phyloP scores from a whole-genome alignment of 164 flowering plant species.

The Magnolia kwangsiensis region DNA sequence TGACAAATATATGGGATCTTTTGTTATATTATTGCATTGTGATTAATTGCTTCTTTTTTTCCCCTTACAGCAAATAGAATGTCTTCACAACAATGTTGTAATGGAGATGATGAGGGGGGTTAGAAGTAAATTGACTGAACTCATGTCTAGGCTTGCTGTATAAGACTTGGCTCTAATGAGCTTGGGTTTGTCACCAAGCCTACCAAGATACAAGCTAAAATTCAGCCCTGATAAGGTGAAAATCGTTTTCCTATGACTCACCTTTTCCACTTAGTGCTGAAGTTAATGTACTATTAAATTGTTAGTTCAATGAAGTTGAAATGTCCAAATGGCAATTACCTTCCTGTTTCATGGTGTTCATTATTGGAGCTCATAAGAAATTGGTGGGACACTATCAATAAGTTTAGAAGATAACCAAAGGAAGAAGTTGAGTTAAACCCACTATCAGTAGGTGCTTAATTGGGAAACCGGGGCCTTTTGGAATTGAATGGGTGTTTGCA shows the following conservation, averaged over 20 bases:
- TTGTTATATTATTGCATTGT: neutral
- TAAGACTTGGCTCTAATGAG: conserved; percentile 97
- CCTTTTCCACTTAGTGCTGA: too few relatives aligned
- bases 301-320: too few relatives aligned
- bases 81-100: conserved; percentile 70
- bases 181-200: conserved; percentile 80
- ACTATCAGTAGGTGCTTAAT: neutral
- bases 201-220: conserved; percentile 90
- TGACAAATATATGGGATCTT: neutral
- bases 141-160: conserved; percentile 71
- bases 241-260: neutral
- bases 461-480: neutral
- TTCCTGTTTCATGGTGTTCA: too few relatives aligned
- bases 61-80: conserved; percentile 57
- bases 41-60: neutral
- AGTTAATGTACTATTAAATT: too few relatives aligned
- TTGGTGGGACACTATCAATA: too few relatives aligned
- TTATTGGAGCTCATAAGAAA: too few relatives aligned
- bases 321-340: too few relatives aligned
- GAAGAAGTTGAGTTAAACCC: too few relatives aligned
- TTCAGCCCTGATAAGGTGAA: conserved; percentile 93
- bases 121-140: too few relatives aligned
- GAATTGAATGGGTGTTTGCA: neutral
- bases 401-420: too few relatives aligned
- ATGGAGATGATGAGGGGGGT: conserved; percentile 98